Evolutionary conservation across 768 basidiomycete genomes (phyloP), one percentile per base, ranked within the genome.

Genomic region (Boletus coccyginus): DNA sequence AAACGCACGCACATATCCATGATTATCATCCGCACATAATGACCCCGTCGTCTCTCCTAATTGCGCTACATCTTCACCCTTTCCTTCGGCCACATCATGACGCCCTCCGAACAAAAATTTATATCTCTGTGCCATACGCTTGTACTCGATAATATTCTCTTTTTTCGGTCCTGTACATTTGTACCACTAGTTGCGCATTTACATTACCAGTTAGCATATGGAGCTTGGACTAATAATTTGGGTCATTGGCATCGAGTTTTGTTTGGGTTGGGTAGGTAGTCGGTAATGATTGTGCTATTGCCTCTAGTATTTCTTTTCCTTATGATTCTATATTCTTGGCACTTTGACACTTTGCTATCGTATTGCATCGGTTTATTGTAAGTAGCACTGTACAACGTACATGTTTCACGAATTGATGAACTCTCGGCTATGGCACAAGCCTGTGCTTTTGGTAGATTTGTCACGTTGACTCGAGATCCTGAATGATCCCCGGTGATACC

Each of bases 171-270:
- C 32, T 66, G 68, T 73, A 65, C 62, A 70, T 72, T 38, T 72
- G 70, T 72, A 72, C 62, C 55, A 63, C 52, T 52, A 73, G 56
- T 57, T 67, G 65, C 70, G 65, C 66, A 64, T 73, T 72, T 72
- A 72, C 68, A 57, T 58, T 72, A 72, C 63, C 53, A 57, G 63
- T 60, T 73, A 71, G 62, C 58, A 61, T 73, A 73, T 55, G 64
- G 63, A 58, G 52, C 40, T 57, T 65, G 70, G 72, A 67, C 68
- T 73, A 72, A 72, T 73, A 35, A 64, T 59, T 62, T 60, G 58
- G 63, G 40, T 64, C 64, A 62, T 64, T 66, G 60, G 60, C 56
- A 59, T 67, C 64, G 58, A 69, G 68, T 59, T 52, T 65, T 62
- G 65, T 63, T 68, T 61, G 53, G 65, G 51, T 67, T 63, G 46